Evolutionary conservation across 257 asterid genomes (phyloP).

Genomic region (Gentiana macrophylla): DNA sequence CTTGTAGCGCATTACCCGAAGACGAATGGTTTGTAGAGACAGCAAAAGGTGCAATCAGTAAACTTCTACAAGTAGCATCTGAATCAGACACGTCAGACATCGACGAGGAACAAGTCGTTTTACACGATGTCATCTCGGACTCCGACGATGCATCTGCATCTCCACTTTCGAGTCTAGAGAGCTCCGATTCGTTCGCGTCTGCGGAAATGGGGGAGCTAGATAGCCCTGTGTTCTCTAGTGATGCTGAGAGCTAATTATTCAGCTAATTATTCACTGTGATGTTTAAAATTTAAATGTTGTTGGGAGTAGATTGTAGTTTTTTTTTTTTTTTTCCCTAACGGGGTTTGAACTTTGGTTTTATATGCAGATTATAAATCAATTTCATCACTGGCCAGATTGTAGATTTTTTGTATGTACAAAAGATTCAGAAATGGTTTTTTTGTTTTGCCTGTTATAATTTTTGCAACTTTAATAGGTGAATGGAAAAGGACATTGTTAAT

Average conservation of each 20-base stretch:
- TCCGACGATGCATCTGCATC: constrained; percentile 86
- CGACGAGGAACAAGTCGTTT: constrained; percentile 66
- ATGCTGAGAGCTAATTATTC: constrained; percentile 49
- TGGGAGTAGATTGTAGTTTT: too few species aligned
- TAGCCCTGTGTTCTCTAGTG: constrained; percentile 61
- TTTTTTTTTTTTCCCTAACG: too few species aligned
- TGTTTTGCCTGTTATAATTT: too few species aligned
- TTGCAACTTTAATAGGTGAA: too few species aligned
- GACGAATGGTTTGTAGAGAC: constrained; percentile 98
- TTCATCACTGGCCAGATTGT: too few species aligned
- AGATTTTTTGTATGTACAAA: too few species aligned
- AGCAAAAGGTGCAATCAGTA: constrained; percentile 85
- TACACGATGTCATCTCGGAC: constrained; percentile 53
- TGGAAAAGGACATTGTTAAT: too few species aligned
- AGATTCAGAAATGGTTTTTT: too few species aligned
- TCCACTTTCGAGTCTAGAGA: constrained; percentile 58
- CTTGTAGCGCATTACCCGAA: constrained; percentile 67
- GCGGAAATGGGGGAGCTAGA: constrained; percentile 88
- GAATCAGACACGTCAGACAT: constrained; percentile 81
- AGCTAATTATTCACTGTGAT: not conserved
- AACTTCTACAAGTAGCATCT: constrained; percentile 76
- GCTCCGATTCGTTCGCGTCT: constrained; percentile 79
- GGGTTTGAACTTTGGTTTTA: too few species aligned
- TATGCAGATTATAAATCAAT: too few species aligned
- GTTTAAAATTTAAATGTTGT: not conserved